phyloP scores from a whole-genome alignment of 495 filamentous ascomycete species.

The Aspergillus hancockii region DNA sequence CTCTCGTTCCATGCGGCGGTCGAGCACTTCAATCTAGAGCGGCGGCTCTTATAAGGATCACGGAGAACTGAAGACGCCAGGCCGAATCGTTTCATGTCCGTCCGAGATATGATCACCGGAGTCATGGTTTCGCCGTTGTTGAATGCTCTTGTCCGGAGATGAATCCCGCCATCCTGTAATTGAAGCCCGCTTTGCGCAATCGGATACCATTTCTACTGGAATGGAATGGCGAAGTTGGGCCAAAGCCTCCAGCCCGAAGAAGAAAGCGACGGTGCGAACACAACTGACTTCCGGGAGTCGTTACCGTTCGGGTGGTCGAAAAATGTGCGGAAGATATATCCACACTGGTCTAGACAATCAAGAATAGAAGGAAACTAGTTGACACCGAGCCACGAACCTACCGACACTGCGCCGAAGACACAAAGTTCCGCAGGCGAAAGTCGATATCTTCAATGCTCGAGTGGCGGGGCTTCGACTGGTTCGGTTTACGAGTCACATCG shows the following conservation, averaged over 20 bases:
- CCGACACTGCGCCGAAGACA: background rate
- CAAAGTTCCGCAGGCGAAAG: background rate
- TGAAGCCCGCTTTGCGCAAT: conserved; percentile 4
- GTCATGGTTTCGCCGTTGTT: background rate
- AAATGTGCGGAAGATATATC: background rate
- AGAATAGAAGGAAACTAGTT: no score
- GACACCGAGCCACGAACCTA: background rate
- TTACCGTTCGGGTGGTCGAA: background rate
- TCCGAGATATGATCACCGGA: background rate
- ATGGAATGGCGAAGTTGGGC: no score
- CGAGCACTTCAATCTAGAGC: no score
- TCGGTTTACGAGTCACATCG: background rate
- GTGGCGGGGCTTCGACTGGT: background rate
- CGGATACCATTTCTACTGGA: conserved; percentile 13
- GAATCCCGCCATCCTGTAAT: background rate
- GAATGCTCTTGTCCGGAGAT: no score
- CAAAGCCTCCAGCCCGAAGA: no score
- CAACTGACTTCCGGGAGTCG: background rate
- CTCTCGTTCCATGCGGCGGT: no score
- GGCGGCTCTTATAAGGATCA: no score
- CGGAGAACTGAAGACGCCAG: no score
- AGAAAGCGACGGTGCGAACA: no score
- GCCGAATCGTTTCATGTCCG: no score
- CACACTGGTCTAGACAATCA: no score
- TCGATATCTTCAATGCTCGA: background rate